These are phyloP conservation scores for Yarrowia deformans DNA, from an alignment of 805 yeast species.

Conservation along the genomic window DNA sequence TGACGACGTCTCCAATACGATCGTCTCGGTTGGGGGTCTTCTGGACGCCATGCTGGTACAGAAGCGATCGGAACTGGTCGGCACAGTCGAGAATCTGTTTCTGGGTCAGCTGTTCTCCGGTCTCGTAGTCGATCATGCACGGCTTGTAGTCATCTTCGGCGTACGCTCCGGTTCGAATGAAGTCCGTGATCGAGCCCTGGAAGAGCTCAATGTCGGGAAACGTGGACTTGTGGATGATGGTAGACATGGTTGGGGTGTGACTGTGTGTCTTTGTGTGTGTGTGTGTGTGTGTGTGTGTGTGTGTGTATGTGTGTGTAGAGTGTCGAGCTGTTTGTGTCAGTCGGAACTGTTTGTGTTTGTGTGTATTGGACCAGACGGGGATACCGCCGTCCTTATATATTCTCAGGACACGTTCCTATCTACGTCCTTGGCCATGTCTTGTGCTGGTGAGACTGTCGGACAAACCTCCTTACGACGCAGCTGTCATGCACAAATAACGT, in stretches of 20 bases:
- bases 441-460: too few species aligned
- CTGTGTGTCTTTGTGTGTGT: neutral
- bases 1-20: constrained; percentile 31
- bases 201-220: constrained; percentile 17
- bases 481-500: neutral
- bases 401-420: too few species aligned
- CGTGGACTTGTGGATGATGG: constrained; percentile 29
- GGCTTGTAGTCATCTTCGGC: constrained; percentile 24
- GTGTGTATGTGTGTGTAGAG: neutral
- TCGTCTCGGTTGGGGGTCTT: constrained; percentile 13
- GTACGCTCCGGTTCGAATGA: constrained; percentile 17
- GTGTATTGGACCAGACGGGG: too few species aligned
- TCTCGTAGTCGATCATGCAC: constrained; percentile 19
- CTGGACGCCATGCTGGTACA: constrained; percentile 16
- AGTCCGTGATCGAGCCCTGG: constrained; percentile 34
- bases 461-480: neutral
- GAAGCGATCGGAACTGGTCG: constrained; percentile 16
- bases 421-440: too few species aligned
- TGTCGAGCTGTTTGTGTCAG: neutral
- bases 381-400: neutral
- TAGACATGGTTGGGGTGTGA: neutral
- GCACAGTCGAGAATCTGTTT: constrained; percentile 20
- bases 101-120: constrained; percentile 24
- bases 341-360: too few species aligned
- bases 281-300: neutral